phyloP scores from a whole-genome alignment of 1,139 yeast species.

The Sporopachydermia cereana region DNA sequence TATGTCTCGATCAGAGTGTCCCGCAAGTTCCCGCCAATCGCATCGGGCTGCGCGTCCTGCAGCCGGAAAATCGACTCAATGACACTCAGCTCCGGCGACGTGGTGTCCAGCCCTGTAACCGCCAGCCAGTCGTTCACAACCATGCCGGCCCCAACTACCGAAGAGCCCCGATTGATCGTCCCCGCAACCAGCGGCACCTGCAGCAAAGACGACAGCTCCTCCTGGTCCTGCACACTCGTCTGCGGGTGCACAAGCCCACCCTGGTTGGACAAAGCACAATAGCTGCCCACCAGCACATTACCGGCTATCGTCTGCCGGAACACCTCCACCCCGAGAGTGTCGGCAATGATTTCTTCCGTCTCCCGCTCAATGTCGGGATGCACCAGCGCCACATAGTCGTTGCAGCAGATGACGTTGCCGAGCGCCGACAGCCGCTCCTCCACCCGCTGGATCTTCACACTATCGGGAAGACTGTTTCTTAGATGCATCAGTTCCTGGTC shows the following conservation, averaged over 20 bases:
- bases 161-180: conserved; percentile 93
- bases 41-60: conserved; percentile 80
- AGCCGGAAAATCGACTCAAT: conserved; percentile 91
- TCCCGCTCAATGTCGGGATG: conserved; percentile 99
- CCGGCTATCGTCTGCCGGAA: conserved; percentile 99
- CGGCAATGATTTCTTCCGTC: conserved; percentile 97
- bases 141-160: conserved; percentile 97
- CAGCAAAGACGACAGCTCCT: conserved; percentile 85
- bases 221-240: conserved; percentile 95
- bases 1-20: conserved; percentile 88
- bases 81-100: conserved; percentile 96
- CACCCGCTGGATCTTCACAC: conserved; percentile 91
- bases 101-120: conserved; percentile 92
- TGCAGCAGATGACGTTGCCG: conserved; percentile 97
- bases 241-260: conserved; percentile 99
- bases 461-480: conserved; percentile 94
- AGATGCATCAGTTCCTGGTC: conserved; percentile 97
- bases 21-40: conserved; percentile 73
- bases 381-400: conserved; percentile 96
- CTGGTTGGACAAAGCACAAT: conserved; percentile 89
- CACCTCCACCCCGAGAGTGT: conserved; percentile 97
- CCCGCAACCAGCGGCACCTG: conserved; percentile 99
- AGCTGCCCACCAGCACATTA: conserved; percentile 93
- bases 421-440: conserved; percentile 95
- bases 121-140: conserved; percentile 98